These are phyloP conservation scores for Monosporascus cannonballus DNA, from an alignment of 2,329 filamentous ascomycete genomes.

Conservation along the genomic window DNA sequence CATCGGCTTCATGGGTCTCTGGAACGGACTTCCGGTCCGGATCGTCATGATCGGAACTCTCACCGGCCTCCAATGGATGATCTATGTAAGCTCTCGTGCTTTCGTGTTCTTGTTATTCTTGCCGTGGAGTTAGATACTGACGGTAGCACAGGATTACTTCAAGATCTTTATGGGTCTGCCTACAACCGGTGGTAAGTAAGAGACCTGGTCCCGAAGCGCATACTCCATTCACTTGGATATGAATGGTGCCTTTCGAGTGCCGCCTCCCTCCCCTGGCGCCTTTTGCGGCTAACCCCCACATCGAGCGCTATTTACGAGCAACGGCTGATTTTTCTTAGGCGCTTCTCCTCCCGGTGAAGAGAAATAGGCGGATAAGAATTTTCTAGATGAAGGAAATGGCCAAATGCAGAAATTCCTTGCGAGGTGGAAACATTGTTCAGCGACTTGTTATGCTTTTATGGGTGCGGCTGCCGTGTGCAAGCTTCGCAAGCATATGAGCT, in stretches of 20 bases:
- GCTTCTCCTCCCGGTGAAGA: slow-evolving; percentile 46
- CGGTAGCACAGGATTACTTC: slow-evolving; percentile 60
- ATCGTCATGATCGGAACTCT: slow-evolving; percentile 86
- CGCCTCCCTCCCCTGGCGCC: too few species aligned
- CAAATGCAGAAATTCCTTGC: too few species aligned
- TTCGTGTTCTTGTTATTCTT: not conserved
- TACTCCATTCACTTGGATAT: too few species aligned
- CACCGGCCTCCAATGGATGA: slow-evolving; percentile 90
- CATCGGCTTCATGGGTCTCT: slow-evolving; percentile 81
- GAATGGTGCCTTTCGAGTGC: too few species aligned
- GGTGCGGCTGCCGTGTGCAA: too few species aligned
- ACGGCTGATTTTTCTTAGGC: too few species aligned
- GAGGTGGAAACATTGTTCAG: too few species aligned
- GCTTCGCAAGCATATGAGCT: too few species aligned
- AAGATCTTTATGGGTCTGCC: slow-evolving; percentile 87
- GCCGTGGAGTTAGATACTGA: not conserved
- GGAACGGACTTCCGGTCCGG: slow-evolving; percentile 79
- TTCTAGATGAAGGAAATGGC: too few species aligned
- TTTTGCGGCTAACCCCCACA: too few species aligned
- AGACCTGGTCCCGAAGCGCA: not conserved
- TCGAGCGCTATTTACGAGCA: too few species aligned
- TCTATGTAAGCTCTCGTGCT: slow-evolving; percentile 53
- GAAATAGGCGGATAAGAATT: slow-evolving; percentile 22
- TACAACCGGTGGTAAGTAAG: slow-evolving; percentile 61
- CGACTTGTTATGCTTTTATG: too few species aligned